Evolutionary conservation across 306 rosid genomes (phyloP), one percentile per base, ranked within the genome.

Genomic region (Herpetospermum pedunculosum): DNA sequence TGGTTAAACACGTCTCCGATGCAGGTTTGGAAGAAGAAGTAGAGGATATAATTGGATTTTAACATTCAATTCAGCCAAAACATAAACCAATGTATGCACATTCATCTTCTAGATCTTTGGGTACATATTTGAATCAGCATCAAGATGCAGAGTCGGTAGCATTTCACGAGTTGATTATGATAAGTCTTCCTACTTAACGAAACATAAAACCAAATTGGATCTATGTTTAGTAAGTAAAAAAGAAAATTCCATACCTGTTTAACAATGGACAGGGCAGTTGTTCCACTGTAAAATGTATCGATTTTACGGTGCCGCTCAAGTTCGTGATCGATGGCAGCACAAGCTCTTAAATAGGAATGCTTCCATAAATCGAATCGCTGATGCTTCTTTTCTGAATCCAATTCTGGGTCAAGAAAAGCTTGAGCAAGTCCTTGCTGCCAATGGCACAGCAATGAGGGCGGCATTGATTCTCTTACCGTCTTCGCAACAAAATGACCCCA

Each of bases 401-500:
- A 43, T 16, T 81, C 90, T 0, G 76, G 78, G 38, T 85, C 96
- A 23, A 78, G 74, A 21, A 88, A 85, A 79, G 84, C 57, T 79
- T 89, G 92, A 40, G 87, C 76, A 28, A 94, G 80, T 55, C 92
- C 81, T 76, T 94, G 92, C 44, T 94, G 99, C 99, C 99, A 94
- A 57, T 84, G 87, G 76, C 90, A 84, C 50, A 94, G 80, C 81
- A 94, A 74, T 63, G 96, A 84, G 13, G 83, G 76, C 23, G 96
- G 91, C 99, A 94, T 85, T 16, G 95, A 83, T 79, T 94, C 88
- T 78, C 97, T 88, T 7, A 91, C 87, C 41, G 57, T 78, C 82
- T 94, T 94, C 0, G 99, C 90, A 77, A 94, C 97, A 80, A 88
- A 89, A 74, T 94, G 97, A 43, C 99, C 99, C 99, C 99, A 94